These are phyloP conservation scores for Harringtonia aguacate DNA, from an alignment of 2,329 filamentous ascomycete genomes.

Conservation along the genomic window DNA sequence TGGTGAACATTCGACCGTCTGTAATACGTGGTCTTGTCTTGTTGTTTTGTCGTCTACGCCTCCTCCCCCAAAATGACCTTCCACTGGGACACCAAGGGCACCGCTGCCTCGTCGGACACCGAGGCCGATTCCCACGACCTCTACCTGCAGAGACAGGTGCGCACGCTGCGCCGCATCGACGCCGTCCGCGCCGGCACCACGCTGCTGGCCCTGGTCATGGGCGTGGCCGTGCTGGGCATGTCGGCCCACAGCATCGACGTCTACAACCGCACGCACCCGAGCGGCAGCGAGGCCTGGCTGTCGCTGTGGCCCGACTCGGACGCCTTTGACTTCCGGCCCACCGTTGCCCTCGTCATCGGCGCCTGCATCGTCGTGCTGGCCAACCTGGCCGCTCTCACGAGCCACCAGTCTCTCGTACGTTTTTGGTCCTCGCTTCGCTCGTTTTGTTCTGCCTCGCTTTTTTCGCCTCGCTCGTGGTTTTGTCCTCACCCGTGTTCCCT, in stretches of 20 bases:
- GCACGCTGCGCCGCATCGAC: conserved; percentile 30
- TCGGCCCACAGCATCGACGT: conserved; percentile 42
- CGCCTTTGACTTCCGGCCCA: conserved; percentile 45
- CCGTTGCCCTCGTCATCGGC: conserved; percentile 41
- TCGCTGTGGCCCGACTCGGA: conserved; percentile 42
- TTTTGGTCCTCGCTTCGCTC: conserved; percentile 38
- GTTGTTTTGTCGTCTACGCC: conserved; percentile 1
- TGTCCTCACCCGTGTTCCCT: too few relatives aligned
- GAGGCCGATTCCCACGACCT: conserved; percentile 33
- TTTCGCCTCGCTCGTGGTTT: not conserved
- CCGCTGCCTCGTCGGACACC: conserved; percentile 40
- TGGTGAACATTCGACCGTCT: conserved; percentile 1
- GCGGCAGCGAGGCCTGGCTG: conserved; percentile 30
- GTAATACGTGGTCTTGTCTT: not conserved
- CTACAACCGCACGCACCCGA: conserved; percentile 42
- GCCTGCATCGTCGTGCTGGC: conserved; percentile 37
- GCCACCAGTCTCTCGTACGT: too few relatives aligned
- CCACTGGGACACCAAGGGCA: conserved; percentile 9
- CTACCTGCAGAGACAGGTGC: conserved; percentile 25
- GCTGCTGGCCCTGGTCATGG: conserved; percentile 36
- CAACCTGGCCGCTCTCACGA: conserved; percentile 36
- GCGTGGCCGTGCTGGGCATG: conserved; percentile 41
- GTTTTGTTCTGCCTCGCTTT: conserved; percentile 16
- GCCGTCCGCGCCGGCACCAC: conserved; percentile 35
- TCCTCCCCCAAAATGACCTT: conserved; percentile 4